A percentile compares a stretch with the other conserved stretches of the same genome.
phyloP scores from a whole-genome alignment of 345 rosid species.

The Eucalyptus sp. region DNA sequence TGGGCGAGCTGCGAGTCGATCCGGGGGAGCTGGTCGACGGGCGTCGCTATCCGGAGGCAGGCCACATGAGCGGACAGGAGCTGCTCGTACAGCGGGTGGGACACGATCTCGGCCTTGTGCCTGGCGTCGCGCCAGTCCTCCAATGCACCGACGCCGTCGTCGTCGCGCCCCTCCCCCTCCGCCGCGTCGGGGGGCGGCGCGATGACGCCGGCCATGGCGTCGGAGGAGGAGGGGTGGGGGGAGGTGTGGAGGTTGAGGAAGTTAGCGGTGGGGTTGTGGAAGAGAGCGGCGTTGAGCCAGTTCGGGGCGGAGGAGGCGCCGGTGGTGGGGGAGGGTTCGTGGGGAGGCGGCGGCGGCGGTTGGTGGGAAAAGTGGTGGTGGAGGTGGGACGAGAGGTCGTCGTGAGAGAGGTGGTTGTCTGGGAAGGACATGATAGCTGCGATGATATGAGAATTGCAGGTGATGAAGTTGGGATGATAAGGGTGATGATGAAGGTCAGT shows the following conservation, averaged over 20 bases:
- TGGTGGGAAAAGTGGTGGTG: constrained; percentile 17
- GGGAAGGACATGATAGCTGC: constrained; percentile 52
- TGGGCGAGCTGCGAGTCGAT: constrained; percentile 93
- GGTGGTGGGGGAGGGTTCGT: constrained; percentile 22
- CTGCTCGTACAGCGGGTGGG: constrained; percentile 91
- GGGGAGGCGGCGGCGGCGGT: not conserved
- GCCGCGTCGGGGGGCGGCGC: constrained; percentile 10
- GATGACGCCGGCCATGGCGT: constrained; percentile 27
- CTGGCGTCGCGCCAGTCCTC: constrained; percentile 83
- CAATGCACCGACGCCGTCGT: not conserved
- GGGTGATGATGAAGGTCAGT: not conserved
- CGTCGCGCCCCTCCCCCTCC: not conserved
- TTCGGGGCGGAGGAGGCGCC: constrained; percentile 28
- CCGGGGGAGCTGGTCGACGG: constrained; percentile 91
- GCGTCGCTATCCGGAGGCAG: constrained; percentile 83
- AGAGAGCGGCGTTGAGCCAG: not conserved
- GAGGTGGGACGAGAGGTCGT: constrained; percentile 55
- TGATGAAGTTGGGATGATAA: not conserved
- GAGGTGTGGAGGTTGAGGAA: constrained; percentile 71
- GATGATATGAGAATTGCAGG: not conserved
- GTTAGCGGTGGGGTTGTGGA: constrained; percentile 29
- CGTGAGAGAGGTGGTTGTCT: constrained; percentile 44
- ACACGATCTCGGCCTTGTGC: constrained; percentile 70
- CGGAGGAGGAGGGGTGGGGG: constrained; percentile 6
- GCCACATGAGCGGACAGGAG: constrained; percentile 87